Evolutionary conservation across 345 rosid species (phyloP), one percentile per base, ranked within the genome.

Genomic region (Lepidium africanum): DNA sequence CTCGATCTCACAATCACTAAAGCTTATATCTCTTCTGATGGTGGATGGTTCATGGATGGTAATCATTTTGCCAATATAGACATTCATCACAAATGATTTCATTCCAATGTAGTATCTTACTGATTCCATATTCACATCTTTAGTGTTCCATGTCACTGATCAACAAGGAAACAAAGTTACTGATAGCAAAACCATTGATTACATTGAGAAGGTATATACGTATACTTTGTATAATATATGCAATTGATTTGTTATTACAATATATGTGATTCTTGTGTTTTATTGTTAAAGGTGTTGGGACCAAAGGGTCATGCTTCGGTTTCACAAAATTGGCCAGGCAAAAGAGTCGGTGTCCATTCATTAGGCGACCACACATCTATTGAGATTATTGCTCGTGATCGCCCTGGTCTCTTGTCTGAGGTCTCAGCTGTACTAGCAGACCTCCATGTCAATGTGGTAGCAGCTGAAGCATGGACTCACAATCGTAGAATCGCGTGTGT

Each of bases 31-130:
- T 93, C 98, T 70, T 90, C 98, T 13, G 98, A 93, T 74, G 97
- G 98, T 7, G 96, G 96, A 74, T 93, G 98, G 98, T 88, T 90
- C 83, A 90, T 93, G 98, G 98, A 93, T 27, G 93, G 94, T 93
- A 85, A 11, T 35, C 21, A 11, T 49, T 9, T 38, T 13, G 70
- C 50, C 46, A 48, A n/a, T n/a, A n/a, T n/a, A n/a, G n/a, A n/a
- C n/a, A 50, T 43, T 33, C 15, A 30, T 5, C 16, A 23, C 23
- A 23, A 0, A n/a, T 33, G 10, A 7, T 7, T 40, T 25, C 41
- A 5, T 32, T 21, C 10, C 13, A 32, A 5, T 35, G 11, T 19
- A 52, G 2, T 13, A 43, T 71, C 58, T 52, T 4, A 33, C 6
- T 70, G 52, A 65, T 59, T 55, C 4, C 2, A 45, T 58, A 1